These are phyloP conservation scores for Sporothrix schenckii DNA, from an alignment of 2,329 filamentous ascomycete species.

Conservation along the genomic window DNA sequence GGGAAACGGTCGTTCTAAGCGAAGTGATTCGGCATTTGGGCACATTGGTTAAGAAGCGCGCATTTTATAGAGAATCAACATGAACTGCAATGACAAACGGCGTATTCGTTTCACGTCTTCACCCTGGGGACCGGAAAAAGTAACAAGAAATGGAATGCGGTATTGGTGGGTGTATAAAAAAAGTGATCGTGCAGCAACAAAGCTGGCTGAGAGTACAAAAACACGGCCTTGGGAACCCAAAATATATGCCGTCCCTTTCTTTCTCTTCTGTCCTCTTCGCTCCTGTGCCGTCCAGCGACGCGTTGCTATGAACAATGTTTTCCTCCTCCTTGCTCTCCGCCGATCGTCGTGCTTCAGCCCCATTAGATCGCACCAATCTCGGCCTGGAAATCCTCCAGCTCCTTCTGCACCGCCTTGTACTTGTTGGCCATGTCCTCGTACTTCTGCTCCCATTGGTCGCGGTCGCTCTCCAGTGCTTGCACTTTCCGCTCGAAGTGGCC, in stretches of 20 bases:
- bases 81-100: constrained; percentile 18
- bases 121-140: not conserved
- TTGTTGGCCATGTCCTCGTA: constrained; percentile 98
- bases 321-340: constrained; percentile 4
- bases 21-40: not conserved
- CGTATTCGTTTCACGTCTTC: not conserved
- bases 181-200: constrained; percentile 30
- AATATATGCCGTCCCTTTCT: constrained; percentile 20
- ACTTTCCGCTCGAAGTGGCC: constrained; percentile 99
- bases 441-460: constrained; percentile 94
- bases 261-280: constrained; percentile 4
- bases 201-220: constrained; percentile 30
- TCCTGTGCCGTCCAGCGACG: not conserved
- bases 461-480: constrained; percentile 87
- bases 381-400: constrained; percentile 84
- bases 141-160: constrained; percentile 32
- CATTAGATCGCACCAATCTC: constrained; percentile 92
- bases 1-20: not conserved
- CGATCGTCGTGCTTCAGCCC: not conserved
- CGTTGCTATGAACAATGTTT: constrained; percentile 12
- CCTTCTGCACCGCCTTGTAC: constrained; percentile 79
- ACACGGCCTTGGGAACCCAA: constrained; percentile 28
- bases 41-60: not conserved
- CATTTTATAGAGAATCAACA: not conserved
- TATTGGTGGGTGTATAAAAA: constrained; percentile 30